A percentile compares a stretch with the other conserved stretches of the same genome.
phyloP scores from a whole-genome alignment of 495 filamentous ascomycete species.

The Penicillium arizonense region DNA sequence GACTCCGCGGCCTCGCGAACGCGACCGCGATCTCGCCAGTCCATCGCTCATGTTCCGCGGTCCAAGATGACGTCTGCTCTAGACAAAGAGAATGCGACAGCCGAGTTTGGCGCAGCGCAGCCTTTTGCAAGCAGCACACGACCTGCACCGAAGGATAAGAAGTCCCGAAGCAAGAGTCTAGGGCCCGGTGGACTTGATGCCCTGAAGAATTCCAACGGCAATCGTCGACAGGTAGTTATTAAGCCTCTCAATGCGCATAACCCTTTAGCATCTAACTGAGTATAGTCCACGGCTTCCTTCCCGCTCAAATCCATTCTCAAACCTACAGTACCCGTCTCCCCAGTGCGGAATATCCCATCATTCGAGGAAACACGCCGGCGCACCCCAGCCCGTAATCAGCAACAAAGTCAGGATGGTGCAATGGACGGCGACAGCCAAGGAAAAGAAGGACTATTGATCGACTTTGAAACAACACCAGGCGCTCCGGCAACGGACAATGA shows the following conservation, averaged over 20 bases:
- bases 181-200: constrained; percentile 87
- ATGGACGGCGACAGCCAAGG: constrained; percentile 12
- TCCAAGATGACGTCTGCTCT: constrained; percentile 40
- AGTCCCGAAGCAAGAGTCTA: constrained; percentile 90
- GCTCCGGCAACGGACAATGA: constrained; percentile 31
- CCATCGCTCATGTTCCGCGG: constrained; percentile 65
- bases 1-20: constrained; percentile 39
- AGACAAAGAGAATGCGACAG: constrained; percentile 73
- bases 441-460: constrained; percentile 41
- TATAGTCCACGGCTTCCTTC: constrained; percentile 53
- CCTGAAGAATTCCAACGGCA: constrained; percentile 73
- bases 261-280: neutral
- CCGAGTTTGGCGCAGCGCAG: constrained; percentile 50
- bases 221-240: constrained; percentile 70
- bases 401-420: constrained; percentile 20
- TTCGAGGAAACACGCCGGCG: constrained; percentile 46
- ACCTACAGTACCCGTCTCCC: constrained; percentile 69
- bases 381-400: constrained; percentile 33
- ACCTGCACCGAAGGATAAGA: constrained; percentile 53
- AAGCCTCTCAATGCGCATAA: constrained; percentile 2
- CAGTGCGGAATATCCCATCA: constrained; percentile 57
- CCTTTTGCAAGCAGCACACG: constrained; percentile 30
- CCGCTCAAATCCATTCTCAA: constrained; percentile 81
- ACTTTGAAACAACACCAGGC: constrained; percentile 48
- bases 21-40: constrained; percentile 65